phyloP scores from a whole-genome alignment of 768 basidiomycete genomes.

The Fistulinella prunicolor region DNA sequence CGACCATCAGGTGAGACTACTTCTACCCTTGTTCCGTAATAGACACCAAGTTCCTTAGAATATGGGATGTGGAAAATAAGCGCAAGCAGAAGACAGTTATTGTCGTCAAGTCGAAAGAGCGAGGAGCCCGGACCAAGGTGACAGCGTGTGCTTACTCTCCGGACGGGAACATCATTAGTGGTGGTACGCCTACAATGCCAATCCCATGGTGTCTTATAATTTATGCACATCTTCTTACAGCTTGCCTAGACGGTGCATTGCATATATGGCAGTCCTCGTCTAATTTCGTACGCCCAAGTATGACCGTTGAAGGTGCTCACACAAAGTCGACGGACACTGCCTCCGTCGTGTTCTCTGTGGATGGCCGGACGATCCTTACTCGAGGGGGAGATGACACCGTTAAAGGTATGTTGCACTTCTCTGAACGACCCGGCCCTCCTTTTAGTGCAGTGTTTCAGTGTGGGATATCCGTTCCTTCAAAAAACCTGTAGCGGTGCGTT shows the following conservation, averaged over 20 bases:
- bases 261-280: slow-evolving; percentile 92
- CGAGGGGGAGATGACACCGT: slow-evolving; percentile 94
- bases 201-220: background rate
- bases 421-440: background rate
- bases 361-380: slow-evolving; percentile 80
- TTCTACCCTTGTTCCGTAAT: background rate
- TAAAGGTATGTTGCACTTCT: slow-evolving; percentile 66
- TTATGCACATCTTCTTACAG: slow-evolving; percentile 39
- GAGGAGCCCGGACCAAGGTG: slow-evolving; percentile 91
- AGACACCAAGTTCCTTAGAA: slow-evolving; percentile 42
- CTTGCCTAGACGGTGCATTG: slow-evolving; percentile 86
- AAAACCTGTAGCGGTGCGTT: slow-evolving; percentile 73
- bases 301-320: slow-evolving; percentile 86
- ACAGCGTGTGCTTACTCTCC: slow-evolving; percentile 82
- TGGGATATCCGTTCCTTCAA: slow-evolving; percentile 95
- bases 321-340: slow-evolving; percentile 83
- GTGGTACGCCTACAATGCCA: slow-evolving; percentile 52
- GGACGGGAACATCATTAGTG: slow-evolving; percentile 88
- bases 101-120: slow-evolving; percentile 93
- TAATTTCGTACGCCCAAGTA: slow-evolving; percentile 90
- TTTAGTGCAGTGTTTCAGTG: slow-evolving; percentile 46
- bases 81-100: slow-evolving; percentile 95
- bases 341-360: slow-evolving; percentile 83
- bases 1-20: slow-evolving; percentile 77
- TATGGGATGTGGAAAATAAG: slow-evolving; percentile 93